phyloP scores from a whole-genome alignment of 345 rosid species.

The Geranium brycei region DNA sequence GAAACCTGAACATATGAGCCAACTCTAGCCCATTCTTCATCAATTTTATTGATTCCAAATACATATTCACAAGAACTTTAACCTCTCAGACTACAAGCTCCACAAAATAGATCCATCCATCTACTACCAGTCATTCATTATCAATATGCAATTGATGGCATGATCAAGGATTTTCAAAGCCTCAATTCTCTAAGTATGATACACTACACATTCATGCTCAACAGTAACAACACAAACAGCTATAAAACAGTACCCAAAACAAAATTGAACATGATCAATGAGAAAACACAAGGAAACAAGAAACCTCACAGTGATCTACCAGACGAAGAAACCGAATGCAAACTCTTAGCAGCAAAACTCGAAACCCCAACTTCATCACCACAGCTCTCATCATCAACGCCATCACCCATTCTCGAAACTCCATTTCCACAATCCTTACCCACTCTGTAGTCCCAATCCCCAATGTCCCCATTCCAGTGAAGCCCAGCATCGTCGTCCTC shows the following conservation, averaged over 20 bases:
- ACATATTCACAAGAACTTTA: too few species aligned
- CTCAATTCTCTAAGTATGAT: too few species aligned
- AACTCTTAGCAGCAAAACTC: constrained; percentile 15
- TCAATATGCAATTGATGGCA: too few species aligned
- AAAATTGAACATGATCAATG: background rate
- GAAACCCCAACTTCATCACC: constrained; percentile 15
- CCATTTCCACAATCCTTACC: constrained; percentile 15
- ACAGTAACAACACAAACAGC: background rate
- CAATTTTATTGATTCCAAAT: too few species aligned
- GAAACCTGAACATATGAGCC: background rate
- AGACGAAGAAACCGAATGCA: constrained; percentile 27
- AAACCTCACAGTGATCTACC: constrained; percentile 51
- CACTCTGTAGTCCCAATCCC: constrained; percentile 9
- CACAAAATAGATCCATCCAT: too few species aligned
- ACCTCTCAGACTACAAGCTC: too few species aligned
- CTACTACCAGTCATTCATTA: too few species aligned
- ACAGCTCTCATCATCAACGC: constrained; percentile 3
- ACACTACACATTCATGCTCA: background rate
- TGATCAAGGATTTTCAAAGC: too few species aligned
- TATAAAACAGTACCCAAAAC: background rate
- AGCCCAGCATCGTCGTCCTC: constrained; percentile 16
- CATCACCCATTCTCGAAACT: background rate
- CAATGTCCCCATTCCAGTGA: constrained; percentile 5
- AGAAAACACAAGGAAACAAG: constrained; percentile 9
- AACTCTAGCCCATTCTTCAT: background rate